A percentile compares a stretch with the other conserved stretches of the same genome.
Conservation (phyloP, 225 moss, liverwort and hornwort species). For the Marchantia paleacea region DNA sequence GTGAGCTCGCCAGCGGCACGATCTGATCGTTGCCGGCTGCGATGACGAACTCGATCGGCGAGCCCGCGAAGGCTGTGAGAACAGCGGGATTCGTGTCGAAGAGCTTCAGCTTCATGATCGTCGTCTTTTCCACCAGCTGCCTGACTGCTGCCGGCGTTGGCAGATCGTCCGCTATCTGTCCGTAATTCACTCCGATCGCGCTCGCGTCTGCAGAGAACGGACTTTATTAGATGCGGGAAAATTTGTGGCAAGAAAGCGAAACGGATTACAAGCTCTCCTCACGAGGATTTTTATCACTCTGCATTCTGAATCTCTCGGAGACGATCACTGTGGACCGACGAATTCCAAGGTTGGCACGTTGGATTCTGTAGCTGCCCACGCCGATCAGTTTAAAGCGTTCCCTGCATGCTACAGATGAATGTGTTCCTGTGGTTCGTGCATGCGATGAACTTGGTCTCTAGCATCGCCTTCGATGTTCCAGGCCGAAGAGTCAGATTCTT, state of each 20-base stretch:
- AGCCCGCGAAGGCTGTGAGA: slow-evolving; percentile 56
- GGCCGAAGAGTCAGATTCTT: background rate
- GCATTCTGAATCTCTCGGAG: no score
- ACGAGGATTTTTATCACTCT: no score
- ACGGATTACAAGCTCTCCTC: no score
- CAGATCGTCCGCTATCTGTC: slow-evolving; percentile 57
- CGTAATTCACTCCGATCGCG: slow-evolving; percentile 61
- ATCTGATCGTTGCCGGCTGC: slow-evolving; percentile 47
- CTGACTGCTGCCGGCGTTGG: slow-evolving; percentile 41
- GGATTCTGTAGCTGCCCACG: background rate
- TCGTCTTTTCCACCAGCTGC: slow-evolving; percentile 42
- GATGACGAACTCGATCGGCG: slow-evolving; percentile 52
- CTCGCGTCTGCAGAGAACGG: slow-evolving; percentile 11
- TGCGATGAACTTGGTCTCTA: background rate
- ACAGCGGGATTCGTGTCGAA: slow-evolving; percentile 42
- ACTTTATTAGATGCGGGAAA: background rate
- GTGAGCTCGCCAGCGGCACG: slow-evolving; percentile 35
- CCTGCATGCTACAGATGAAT: background rate
- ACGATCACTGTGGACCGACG: no score
- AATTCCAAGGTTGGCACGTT: background rate
- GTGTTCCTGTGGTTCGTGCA: background rate
- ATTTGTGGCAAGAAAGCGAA: no score
- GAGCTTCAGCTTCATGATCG: slow-evolving; percentile 49
- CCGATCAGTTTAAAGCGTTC: background rate
- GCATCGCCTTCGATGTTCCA: background rate